Base-by-base conservation (phyloP, 2,329 filamentous ascomycete genomes). In the Aureobasidium sp. region DNA sequence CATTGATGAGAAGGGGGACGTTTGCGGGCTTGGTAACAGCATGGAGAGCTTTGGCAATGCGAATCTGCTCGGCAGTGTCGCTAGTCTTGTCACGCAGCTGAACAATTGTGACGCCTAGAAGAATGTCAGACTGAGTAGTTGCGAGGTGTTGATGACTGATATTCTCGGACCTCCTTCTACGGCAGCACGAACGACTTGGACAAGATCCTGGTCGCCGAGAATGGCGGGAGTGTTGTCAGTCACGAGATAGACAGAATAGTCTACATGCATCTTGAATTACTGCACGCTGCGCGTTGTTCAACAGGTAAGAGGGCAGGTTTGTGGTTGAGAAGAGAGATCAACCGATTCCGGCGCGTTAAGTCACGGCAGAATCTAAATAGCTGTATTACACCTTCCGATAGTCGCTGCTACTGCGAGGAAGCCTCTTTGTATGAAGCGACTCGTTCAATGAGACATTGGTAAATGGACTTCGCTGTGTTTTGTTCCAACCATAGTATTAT, bases 181-280 rank as follows among this genome's bases (percentile, higher is more conserved):
- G 22, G 91, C 88, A 49, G 84, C 82, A 69, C 88, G 85, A 60
- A 97, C 91, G 0, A 96, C 87, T 11, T 82, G 68, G 64, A 84
- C 82, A 41, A 97, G 80, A 72, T 91, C 82, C 68, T 82, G 83
- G 65, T 81, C 77, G 61, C 89, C 89, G 47, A 97, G 85, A 67
- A 96, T 91, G 37, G 86, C 85, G 15, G 87, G 83, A n/a, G 91
- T 96, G 56, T 91, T 94, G 80, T 97, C 92, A 5, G 92, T 97
- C 68, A 97, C 92, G 63, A 97, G 82, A 73, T 97, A 97, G 42
- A 97, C 79, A 53, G 87, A 87, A 73, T 95, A 92, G 75, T 96
- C 86, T 51, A 88, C 79, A 22, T 69, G 65, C 64, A 66, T 67
- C 34, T 76, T 70, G 44, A 22, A 34, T 51, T 3, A 45, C 37